Base-by-base conservation (phyloP, 139 green algal genomes). In the Micractinium sp. region DNA sequence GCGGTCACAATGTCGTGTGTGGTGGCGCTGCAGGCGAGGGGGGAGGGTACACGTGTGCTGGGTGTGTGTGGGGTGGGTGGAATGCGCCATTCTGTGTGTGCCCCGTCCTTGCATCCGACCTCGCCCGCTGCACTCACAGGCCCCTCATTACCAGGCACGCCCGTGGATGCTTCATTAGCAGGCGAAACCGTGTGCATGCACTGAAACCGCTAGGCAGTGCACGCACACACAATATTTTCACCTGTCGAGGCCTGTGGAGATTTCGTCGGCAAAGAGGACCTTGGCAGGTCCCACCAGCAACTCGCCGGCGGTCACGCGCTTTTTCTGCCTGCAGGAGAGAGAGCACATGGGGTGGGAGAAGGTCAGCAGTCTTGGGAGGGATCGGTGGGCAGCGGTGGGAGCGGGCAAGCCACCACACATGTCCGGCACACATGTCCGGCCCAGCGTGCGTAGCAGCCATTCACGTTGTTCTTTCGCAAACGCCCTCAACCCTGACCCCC, bases 231-330 rank as follows among this genome's bases (percentile, higher is more conserved):
- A n/a, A n/a, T n/a, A n/a, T n/a, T n/a, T n/a, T n/a, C 36, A 81
- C 82, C 61, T 60, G 93, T 96, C 41, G 67, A 93, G 76, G 20
- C 82, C 82, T 1, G 93, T 96, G 35, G 86, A 93, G 61, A 96
- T 96, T 23, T 96, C 94, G 74, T 96, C 94, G 60, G 92, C 87
- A 69, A 95, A 94, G 35, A 95, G 36, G 3, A 94, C 87, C 67
- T 77, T 74, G 85, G 92, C 87, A 35, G 91, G 91, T 22, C 92
- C 92, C 75, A 96, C 92, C 25, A 94, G 33, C 85, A 94, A 89
- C 88, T 96, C 93, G 4, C 87, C 90, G 90, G 69, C 47, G 61
- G n/a, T 60, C 25, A n/a, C 36, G 25, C 82, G 74, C 53, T 60
- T 75, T 35, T 83, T 84, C 82, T 87, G 82, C 35, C 82, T 85